Conservation (phyloP, 2,329 filamentous ascomycete species). For the Pseudocercospora macadamiae region DNA sequence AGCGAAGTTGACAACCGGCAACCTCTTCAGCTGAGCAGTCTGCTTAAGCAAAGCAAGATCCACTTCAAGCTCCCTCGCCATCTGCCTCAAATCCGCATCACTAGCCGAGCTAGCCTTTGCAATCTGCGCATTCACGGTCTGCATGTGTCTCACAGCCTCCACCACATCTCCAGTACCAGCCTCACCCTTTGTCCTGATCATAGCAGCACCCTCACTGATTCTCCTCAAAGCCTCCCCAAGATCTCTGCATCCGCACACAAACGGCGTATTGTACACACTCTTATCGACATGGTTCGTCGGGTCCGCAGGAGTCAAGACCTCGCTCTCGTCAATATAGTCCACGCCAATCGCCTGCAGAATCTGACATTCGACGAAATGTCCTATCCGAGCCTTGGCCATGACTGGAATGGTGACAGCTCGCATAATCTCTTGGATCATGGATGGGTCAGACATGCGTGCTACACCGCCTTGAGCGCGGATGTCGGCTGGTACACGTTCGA, state of each 20-base stretch:
- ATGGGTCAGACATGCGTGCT: slow-evolving; percentile 93
- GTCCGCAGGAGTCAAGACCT: slow-evolving; percentile 95
- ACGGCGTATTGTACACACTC: slow-evolving; percentile 77
- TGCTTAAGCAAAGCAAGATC: slow-evolving; percentile 80
- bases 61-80: slow-evolving; percentile 79
- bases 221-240: slow-evolving; percentile 89
- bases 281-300: slow-evolving; percentile 91
- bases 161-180: slow-evolving; percentile 96
- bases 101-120: slow-evolving; percentile 66
- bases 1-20: slow-evolving; percentile 97
- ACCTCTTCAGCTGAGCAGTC: slow-evolving; percentile 80
- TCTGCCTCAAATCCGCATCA: slow-evolving; percentile 73
- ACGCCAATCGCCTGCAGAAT: slow-evolving; percentile 93
- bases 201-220: slow-evolving; percentile 91
- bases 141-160: slow-evolving; percentile 95
- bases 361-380: slow-evolving; percentile 96
- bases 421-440: slow-evolving; percentile 95
- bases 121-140: slow-evolving; percentile 83
- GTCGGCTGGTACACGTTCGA: slow-evolving; percentile 95
- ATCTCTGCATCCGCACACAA: slow-evolving; percentile 95
- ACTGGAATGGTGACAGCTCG: slow-evolving; percentile 93
- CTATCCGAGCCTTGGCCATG: slow-evolving; percentile 98
- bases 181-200: slow-evolving; percentile 99
- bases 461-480: slow-evolving; percentile 92
- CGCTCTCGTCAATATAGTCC: slow-evolving; percentile 97